Conservation (phyloP, 768 basidiomycete genomes). For the Harrya chromipes region DNA sequence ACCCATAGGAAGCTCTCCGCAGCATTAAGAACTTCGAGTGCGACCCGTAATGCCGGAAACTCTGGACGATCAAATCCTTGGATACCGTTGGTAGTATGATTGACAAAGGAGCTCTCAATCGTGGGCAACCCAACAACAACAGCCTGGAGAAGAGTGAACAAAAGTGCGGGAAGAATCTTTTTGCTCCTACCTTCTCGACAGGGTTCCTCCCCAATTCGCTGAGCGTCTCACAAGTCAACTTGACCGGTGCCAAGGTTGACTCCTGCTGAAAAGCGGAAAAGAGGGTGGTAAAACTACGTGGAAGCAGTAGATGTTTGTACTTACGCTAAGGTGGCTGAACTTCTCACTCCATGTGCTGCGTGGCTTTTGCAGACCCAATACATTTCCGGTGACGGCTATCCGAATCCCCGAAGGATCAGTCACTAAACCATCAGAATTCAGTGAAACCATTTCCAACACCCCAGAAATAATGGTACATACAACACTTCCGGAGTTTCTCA, state of each 20-base stretch:
- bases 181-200: slow-evolving; percentile 53
- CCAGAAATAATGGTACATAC: slow-evolving; percentile 43
- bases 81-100: slow-evolving; percentile 74
- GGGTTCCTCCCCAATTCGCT: slow-evolving; percentile 74
- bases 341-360: slow-evolving; percentile 70
- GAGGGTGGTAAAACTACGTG: background rate
- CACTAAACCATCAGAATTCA: slow-evolving; percentile 44
- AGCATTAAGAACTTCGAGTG: slow-evolving; percentile 84
- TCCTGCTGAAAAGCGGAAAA: slow-evolving; percentile 34
- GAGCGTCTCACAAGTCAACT: slow-evolving; percentile 63
- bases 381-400: slow-evolving; percentile 88
- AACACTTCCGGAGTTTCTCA: slow-evolving; percentile 61
- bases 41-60: slow-evolving; percentile 80
- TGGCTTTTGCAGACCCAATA: slow-evolving; percentile 67
- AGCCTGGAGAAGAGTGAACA: slow-evolving; percentile 45
- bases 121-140: slow-evolving; percentile 87
- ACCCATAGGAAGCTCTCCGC: slow-evolving; percentile 96
- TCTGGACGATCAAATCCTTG: slow-evolving; percentile 80
- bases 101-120: slow-evolving; percentile 89
- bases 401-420: slow-evolving; percentile 79
- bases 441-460: background rate
- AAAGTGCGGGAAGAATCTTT: background rate
- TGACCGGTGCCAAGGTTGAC: slow-evolving; percentile 61
- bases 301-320: slow-evolving; percentile 36
- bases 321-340: slow-evolving; percentile 56